Evolutionary conservation across 2,329 filamentous ascomycete genomes (phyloP), one percentile per base, ranked within the genome.

Genomic region (Aureobasidium sp.): DNA sequence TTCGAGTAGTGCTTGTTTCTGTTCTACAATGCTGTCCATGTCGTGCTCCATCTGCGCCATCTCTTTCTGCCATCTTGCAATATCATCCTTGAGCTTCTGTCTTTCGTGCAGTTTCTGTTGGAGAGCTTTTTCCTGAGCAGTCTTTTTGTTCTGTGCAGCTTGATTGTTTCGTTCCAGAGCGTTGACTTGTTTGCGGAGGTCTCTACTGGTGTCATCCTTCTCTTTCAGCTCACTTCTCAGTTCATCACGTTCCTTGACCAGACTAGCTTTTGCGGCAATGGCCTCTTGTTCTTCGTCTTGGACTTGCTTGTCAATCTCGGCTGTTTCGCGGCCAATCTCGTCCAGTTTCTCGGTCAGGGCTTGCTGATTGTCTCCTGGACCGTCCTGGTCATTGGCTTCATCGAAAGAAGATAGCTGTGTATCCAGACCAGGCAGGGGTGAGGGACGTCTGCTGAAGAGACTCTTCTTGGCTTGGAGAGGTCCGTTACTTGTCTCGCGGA

Each of bases 171-270:
- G 90, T 77, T 97, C 94, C 8, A 95, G 89, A 53, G 88, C 89
- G 61, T 93, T 91, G 62, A 97, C 90, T 74, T 95, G 91, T 68
- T 91, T 91, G 73, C 92, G 93, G 63, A 98, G 80, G 74, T 94
- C 94, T 51, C 93, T 90, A 56, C 94, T 98, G 59, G 91, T 92
- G 73, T 97, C 94, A 70, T 98, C 95, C 77, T 97, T 97, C 74
- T 97, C 93, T 76, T 93, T 96, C 63, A 96, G 84, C 25, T 90
- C 86, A 68, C 91, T 90, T 72, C 88, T 91, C 76, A 97, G 90
- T 59, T 91, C 87, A 70, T 97, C 93, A 67, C 93, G 91, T 72
- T 97, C 93, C 66, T 90, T 90, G 64, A 91, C 88, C 38, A 97
- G 70, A 15, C 80, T 77, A 1, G 77, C 77, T 67, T 82, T 84